Conservation (phyloP, 2,329 filamentous ascomycete genomes). For the Aspergillus tamarii region DNA sequence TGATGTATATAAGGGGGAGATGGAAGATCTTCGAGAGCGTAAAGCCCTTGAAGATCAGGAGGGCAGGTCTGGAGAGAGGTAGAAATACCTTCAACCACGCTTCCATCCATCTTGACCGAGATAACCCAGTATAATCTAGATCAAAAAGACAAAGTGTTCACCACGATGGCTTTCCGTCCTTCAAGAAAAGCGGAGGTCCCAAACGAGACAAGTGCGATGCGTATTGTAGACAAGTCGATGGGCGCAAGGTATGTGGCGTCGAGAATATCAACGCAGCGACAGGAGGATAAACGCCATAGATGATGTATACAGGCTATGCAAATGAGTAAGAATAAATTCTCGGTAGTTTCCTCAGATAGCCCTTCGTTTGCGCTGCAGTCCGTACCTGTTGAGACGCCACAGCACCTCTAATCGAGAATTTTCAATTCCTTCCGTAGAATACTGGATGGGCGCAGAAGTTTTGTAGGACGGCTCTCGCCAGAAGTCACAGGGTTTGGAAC, state of each 20-base stretch:
- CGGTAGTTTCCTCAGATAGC: background rate
- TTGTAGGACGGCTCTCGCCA: background rate
- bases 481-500: background rate
- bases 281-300: background rate
- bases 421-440: background rate
- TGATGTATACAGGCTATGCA: background rate
- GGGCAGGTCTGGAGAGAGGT: conserved; percentile 35
- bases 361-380: background rate
- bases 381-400: conserved; percentile 6
- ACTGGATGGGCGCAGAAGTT: background rate
- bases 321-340: conserved; percentile 1
- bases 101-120: conserved; percentile 25
- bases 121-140: background rate
- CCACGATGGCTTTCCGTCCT: background rate
- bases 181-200: background rate
- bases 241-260: conserved; percentile 1
- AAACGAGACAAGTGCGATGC: background rate
- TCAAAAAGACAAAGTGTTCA: background rate
- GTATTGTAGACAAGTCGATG: background rate
- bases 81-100: conserved; percentile 44
- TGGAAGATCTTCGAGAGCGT: conserved; percentile 26
- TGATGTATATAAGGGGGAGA: conserved; percentile 23
- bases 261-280: background rate
- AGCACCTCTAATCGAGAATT: background rate
- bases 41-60: conserved; percentile 22